These are phyloP conservation scores for Coemansia reversa DNA, from an alignment of 192 early-diverging fungal species.

Conservation along the genomic window DNA sequence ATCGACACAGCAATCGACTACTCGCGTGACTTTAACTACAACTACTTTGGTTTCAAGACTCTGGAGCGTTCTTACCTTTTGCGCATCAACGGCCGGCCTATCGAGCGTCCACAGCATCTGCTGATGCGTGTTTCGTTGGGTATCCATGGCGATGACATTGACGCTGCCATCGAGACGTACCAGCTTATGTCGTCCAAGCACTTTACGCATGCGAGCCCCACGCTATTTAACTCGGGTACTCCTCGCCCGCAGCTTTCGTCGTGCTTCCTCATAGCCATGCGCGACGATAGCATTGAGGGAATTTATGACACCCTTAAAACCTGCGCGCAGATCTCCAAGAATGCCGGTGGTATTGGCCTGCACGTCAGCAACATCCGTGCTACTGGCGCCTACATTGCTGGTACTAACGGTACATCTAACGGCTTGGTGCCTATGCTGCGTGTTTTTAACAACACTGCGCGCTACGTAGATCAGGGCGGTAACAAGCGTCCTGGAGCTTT, in stretches of 20 bases:
- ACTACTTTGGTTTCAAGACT: slow-evolving; percentile 99
- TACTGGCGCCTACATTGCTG: slow-evolving; percentile 94
- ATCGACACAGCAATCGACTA: slow-evolving; percentile 97
- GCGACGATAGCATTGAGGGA: slow-evolving; percentile 96
- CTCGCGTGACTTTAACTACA: slow-evolving; percentile 96
- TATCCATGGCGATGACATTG: slow-evolving; percentile 91
- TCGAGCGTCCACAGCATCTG: slow-evolving; percentile 96
- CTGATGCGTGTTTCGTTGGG: slow-evolving; percentile 98
- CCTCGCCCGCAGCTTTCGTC: slow-evolving; percentile 91
- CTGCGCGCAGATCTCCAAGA: slow-evolving; percentile 98
- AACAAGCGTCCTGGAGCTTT: slow-evolving; percentile 98
- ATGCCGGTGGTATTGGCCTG: slow-evolving; percentile 95
- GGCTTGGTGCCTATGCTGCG: slow-evolving; percentile 97
- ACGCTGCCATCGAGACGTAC: slow-evolving; percentile 92
- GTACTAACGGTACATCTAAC: slow-evolving; percentile 96
- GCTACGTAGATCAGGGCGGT: slow-evolving; percentile 99
- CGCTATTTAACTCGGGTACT: slow-evolving; percentile 98
- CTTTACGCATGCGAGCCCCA: slow-evolving; percentile 97
- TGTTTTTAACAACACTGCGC: slow-evolving; percentile 97
- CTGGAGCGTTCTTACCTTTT: slow-evolving; percentile 95
- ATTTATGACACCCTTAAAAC: slow-evolving; percentile 97
- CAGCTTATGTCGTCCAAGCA: slow-evolving; percentile 87
- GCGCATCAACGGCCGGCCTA: slow-evolving; percentile 80
- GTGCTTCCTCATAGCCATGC: slow-evolving; percentile 95
- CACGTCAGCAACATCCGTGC: slow-evolving; percentile 98